Conservation (phyloP, 2,329 filamentous ascomycete genomes). For the Stagonosporopsis chrysanthemi region DNA sequence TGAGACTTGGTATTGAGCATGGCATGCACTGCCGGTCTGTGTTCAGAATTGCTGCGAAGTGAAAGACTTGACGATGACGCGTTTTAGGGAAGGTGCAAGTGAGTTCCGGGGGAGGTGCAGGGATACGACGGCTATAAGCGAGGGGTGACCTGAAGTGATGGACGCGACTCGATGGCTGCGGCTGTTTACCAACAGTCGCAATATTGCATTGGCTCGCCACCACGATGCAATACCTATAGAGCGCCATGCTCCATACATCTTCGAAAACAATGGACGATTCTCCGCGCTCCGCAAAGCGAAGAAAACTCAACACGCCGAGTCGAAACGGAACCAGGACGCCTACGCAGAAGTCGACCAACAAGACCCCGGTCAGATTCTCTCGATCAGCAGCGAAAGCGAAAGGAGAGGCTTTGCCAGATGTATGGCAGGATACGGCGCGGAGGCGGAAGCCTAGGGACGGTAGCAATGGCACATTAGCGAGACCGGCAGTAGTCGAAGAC, state of each 20-base stretch:
- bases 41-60: background rate
- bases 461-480: slow-evolving; percentile 21
- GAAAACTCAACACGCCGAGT: slow-evolving; percentile 44
- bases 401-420: slow-evolving; percentile 16
- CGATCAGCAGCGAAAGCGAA: slow-evolving; percentile 25
- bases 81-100: background rate
- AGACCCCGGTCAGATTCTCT: slow-evolving; percentile 31
- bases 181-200: slow-evolving; percentile 17
- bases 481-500: slow-evolving; percentile 21
- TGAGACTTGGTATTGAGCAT: background rate
- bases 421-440: slow-evolving; percentile 19
- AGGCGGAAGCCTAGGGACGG: slow-evolving; percentile 18
- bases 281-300: slow-evolving; percentile 47
- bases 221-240: slow-evolving; percentile 11
- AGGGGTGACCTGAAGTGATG: slow-evolving; percentile 19
- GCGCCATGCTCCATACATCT: background rate
- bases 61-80: background rate
- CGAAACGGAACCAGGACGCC: slow-evolving; percentile 33
- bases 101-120: slow-evolving; percentile 17
- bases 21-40: background rate
- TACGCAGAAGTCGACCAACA: slow-evolving; percentile 28
- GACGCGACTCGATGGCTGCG: slow-evolving; percentile 12
- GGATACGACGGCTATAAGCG: slow-evolving; percentile 15
- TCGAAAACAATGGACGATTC: slow-evolving; percentile 40
- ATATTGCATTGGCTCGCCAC: background rate